Conservation (phyloP, 306 rosid genomes). For the Acacia confusa region DNA sequence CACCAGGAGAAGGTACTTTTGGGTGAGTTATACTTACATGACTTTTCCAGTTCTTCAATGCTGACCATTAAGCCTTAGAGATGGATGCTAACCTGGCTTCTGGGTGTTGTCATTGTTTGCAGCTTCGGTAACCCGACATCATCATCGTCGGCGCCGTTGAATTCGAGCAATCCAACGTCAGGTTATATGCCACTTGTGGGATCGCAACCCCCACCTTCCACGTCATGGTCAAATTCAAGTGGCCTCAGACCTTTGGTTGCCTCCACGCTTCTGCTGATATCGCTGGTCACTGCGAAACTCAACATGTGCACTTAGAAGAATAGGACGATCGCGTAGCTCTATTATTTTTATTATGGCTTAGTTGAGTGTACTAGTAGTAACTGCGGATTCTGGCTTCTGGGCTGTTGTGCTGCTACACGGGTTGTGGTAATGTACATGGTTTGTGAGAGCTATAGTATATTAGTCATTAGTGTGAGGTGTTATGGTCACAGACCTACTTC, state of each 20-base stretch:
- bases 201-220: constrained; percentile 7
- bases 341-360: neutral
- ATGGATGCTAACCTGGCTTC: neutral
- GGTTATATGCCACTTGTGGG: neutral
- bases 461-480: neutral
- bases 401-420: neutral
- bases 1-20: neutral
- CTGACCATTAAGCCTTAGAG: neutral
- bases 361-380: neutral
- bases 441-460: neutral
- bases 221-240: neutral
- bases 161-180: neutral
- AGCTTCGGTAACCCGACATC: neutral
- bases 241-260: neutral
- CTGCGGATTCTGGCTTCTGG: neutral
- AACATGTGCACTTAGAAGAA: neutral
- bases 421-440: neutral
- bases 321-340: neutral
- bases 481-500: neutral
- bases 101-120: neutral
- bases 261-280: neutral
- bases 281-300: neutral
- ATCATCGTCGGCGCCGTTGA: neutral
- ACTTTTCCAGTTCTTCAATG: neutral
- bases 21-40: neutral